Base-by-base conservation (phyloP, 2,329 filamentous ascomycete species). In the Fusarium keratoplasticum region DNA sequence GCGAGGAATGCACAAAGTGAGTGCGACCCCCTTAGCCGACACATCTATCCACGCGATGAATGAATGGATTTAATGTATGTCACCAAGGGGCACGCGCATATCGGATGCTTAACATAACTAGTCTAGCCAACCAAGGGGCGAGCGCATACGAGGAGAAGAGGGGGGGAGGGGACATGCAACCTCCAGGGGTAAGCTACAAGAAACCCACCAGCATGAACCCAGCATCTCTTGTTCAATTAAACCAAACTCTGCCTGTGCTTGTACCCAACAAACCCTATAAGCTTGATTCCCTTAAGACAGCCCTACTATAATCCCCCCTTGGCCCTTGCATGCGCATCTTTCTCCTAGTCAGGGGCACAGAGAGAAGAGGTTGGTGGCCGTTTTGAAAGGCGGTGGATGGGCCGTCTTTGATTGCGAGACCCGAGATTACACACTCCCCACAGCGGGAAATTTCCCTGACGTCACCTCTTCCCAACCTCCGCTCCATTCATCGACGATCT, bases 341-440 rank as follows among this genome's bases (percentile, higher is more conserved):
- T 65, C 61, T 75, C 71, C 72, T 74, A 70, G 72, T 64, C 54
- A 74, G 72, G 72, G 72, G 72, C 42, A 42, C 8, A 11, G 8
- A 22, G 22, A 11, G 22, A 44, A 44, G 25, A 50, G 42, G 42
- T 47, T 47, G 42, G 42, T 47, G 11, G 55, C 55, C 40, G 62
- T 70, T 67, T 70, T 67, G 47, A 59, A 67, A 64, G 22, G 70
- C 62, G 27, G 55, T 55, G 65, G 27, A 52, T 44, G 69, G 61
- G 11, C 54, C 25, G 25, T 31, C 29, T 44, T 69, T 36, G 38
- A 62, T 66, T 68, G 66, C 63, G 64, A 64, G 35, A 61, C 59
- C 54, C 66, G 69, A 78, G 68, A 78, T 78, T 78, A 64, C 71
- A 31, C 18, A 50, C 62, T 74, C 73, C 52, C 76, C 76, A 76